Percentiles rank a stretch among this genome's conserved stretches.
phyloP scores from a whole-genome alignment of 306 rosid genomes.

The Sesbania bispinosa region DNA sequence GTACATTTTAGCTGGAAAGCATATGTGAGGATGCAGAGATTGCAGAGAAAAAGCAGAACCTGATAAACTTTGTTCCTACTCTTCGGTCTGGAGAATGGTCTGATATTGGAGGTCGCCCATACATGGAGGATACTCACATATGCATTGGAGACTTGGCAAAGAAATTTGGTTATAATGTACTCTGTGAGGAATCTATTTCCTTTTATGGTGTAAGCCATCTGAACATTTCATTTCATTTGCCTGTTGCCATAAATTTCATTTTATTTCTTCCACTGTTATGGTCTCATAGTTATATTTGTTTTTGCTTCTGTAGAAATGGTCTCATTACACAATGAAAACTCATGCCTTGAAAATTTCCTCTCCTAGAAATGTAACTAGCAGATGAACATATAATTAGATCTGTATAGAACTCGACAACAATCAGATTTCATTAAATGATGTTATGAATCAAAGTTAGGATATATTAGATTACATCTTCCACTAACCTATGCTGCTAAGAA shows the following conservation, averaged over 20 bases:
- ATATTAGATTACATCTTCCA: neutral
- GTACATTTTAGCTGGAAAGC: conserved; percentile 69
- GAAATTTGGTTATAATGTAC: conserved; percentile 47
- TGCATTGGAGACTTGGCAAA: conserved; percentile 80
- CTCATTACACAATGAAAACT: no score
- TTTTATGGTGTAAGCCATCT: conserved; percentile 78
- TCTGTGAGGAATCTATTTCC: conserved; percentile 59
- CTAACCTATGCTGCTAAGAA: no score
- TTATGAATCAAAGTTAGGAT: neutral
- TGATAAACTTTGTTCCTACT: conserved; percentile 45
- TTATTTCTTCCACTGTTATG: no score
- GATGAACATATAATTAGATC: neutral
- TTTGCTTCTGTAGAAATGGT: no score
- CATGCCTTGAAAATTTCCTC: neutral
- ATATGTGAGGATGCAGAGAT: conserved; percentile 72
- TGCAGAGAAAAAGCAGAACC: conserved; percentile 55
- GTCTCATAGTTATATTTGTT: no score
- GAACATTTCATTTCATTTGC: no score
- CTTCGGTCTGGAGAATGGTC: conserved; percentile 97
- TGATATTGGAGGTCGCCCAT: conserved; percentile 67
- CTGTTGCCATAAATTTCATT: no score
- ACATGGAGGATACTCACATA: conserved; percentile 92
- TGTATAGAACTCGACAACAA: no score
- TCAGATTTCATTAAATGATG: neutral
- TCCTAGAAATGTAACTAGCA: neutral